Conservation (phyloP, 164 flowering plant genomes). For the Kingdonia uniflora region DNA sequence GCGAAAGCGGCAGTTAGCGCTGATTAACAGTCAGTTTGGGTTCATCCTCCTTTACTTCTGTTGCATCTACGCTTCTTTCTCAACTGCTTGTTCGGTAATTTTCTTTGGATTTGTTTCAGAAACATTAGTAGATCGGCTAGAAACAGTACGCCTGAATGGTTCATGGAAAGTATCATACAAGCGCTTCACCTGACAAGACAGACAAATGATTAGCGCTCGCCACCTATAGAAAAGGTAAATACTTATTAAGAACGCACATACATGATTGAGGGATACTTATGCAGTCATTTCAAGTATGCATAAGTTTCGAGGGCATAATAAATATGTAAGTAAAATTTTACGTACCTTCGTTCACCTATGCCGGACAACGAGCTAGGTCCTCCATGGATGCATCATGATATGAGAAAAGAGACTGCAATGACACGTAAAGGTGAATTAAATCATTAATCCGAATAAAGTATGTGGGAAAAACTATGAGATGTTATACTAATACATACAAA, state of each 20-base stretch:
- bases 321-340: too few species aligned
- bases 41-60: conserved; percentile 29
- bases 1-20: conserved; percentile 71
- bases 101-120: conserved; percentile 28
- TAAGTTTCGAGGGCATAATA: too few species aligned
- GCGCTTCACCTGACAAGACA: conserved; percentile 63
- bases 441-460: too few species aligned
- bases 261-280: too few species aligned
- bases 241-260: too few species aligned
- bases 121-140: conserved; percentile 26
- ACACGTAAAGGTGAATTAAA: too few species aligned
- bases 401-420: conserved; percentile 63
- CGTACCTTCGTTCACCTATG: conserved; percentile 94
- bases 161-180: conserved; percentile 88
- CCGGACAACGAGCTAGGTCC: conserved; percentile 96
- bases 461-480: too few species aligned
- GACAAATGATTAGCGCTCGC: too few species aligned
- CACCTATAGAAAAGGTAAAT: too few species aligned
- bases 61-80: conserved; percentile 13
- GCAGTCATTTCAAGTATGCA: too few species aligned
- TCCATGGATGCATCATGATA: conserved; percentile 96
- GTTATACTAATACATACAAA: too few species aligned
- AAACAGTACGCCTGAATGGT: conserved; percentile 70
- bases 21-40: conserved; percentile 46
- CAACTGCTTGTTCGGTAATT: conserved; percentile 15